Evolutionary conservation across 1,284 basidiomycete species (phyloP).

Genomic region (Sphaerobolus stellatus): DNA sequence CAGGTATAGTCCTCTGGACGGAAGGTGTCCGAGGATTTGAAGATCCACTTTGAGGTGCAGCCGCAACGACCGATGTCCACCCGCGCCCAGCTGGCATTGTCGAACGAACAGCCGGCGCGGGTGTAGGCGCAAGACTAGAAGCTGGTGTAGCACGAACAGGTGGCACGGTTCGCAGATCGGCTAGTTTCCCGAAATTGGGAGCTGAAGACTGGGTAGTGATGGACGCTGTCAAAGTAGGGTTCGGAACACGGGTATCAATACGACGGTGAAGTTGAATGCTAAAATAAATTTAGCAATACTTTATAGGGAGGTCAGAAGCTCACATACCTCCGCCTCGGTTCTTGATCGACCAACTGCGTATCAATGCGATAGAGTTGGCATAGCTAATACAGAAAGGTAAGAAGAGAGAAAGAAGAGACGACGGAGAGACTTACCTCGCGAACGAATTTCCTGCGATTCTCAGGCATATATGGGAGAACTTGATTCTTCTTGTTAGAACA

Average conservation of each 20-base stretch:
- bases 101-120: constrained; percentile 13
- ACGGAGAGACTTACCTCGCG: constrained; percentile 51
- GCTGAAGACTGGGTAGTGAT: constrained; percentile 29
- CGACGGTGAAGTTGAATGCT: constrained; percentile 80
- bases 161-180: constrained; percentile 43
- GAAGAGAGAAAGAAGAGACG: constrained; percentile 1
- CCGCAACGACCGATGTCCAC: constrained; percentile 39
- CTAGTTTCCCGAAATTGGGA: constrained; percentile 54
- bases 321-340: constrained; percentile 60
- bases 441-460: constrained; percentile 75
- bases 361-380: constrained; percentile 79
- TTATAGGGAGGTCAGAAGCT: background rate
- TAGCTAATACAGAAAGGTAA: constrained; percentile 41
- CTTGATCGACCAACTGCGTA: constrained; percentile 80
- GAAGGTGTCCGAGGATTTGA: background rate
- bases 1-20: background rate
- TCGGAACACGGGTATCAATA: constrained; percentile 76
- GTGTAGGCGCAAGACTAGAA: constrained; percentile 16
- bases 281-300: constrained; percentile 1
- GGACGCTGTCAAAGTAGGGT: constrained; percentile 60
- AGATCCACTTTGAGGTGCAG: background rate
- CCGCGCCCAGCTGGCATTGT: constrained; percentile 25
- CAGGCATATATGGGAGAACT: constrained; percentile 80
- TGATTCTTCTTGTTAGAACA: constrained; percentile 65
- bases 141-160: constrained; percentile 15